Evolutionary conservation across 208 protist species (phyloP).

Genomic region (Acanthamoeba lenticulata): DNA sequence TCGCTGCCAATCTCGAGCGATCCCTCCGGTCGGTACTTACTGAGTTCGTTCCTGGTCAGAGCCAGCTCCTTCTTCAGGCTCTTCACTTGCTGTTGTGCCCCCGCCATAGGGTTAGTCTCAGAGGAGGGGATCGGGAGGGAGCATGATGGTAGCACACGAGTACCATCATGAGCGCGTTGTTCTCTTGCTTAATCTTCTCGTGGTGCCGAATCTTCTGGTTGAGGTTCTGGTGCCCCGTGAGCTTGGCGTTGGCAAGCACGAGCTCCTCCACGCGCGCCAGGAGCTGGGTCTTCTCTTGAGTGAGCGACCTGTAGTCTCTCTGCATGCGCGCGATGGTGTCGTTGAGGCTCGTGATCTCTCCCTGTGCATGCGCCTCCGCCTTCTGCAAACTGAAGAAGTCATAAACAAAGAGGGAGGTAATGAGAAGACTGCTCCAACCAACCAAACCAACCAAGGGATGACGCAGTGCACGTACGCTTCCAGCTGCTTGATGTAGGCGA

Average conservation of each 20-base stretch:
- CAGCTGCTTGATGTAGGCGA: constrained; percentile 31
- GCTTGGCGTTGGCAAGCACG: constrained; percentile 37
- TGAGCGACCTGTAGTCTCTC: not conserved
- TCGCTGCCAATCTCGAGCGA: not conserved
- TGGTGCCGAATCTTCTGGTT: constrained; percentile 79
- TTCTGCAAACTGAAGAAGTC: not conserved
- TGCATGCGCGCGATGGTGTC: not conserved
- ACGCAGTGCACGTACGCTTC: not conserved
- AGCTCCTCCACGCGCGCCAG: not conserved
- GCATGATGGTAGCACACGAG: not conserved
- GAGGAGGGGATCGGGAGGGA: not conserved
- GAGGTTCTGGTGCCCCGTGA: constrained; percentile 76
- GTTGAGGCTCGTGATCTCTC: not conserved
- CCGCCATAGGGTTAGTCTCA: no score
- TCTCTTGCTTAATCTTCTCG: constrained; percentile 76
- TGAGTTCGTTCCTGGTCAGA: not conserved
- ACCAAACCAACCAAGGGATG: not conserved
- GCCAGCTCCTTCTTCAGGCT: not conserved
- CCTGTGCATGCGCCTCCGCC: not conserved
- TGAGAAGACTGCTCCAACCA: not conserved
- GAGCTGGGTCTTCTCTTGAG: constrained; percentile 20
- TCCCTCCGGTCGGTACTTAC: not conserved
- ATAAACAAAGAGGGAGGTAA: not conserved
- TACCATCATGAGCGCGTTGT: constrained; percentile 70
- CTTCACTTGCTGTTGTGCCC: not conserved